Evolutionary conservation across 305 asterid species (phyloP).

Genomic region (Salvia sclarea): DNA sequence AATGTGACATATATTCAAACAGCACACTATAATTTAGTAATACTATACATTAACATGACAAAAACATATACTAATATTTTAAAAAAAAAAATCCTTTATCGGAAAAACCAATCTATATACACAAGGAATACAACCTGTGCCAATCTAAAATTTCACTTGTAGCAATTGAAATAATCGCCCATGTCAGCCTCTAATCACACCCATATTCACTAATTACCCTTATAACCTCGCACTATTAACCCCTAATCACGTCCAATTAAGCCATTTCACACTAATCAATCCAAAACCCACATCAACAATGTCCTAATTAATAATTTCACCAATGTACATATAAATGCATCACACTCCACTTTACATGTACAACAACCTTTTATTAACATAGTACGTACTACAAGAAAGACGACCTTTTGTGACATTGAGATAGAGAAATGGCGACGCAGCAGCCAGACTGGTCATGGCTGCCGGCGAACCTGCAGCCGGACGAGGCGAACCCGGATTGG

Average conservation of each 20-base stretch:
- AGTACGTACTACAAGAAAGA: too few relatives aligned
- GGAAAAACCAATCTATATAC: conserved; percentile 33
- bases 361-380: too few relatives aligned
- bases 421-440: neutral
- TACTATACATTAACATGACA: neutral
- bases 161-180: conserved; percentile 36
- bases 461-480: conserved; percentile 43
- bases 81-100: conserved; percentile 1
- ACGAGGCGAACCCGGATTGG: conserved; percentile 56
- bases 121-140: conserved; percentile 34
- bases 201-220: conserved; percentile 6
- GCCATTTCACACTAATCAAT: neutral
- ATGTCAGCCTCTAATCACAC: neutral
- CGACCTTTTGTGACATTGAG: too few relatives aligned
- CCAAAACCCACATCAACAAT: conserved; percentile 22
- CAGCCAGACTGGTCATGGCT: conserved; percentile 37
- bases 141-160: neutral
- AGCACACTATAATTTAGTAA: neutral
- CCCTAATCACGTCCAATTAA: neutral
- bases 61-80: too few relatives aligned
- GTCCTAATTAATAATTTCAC: neutral
- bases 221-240: neutral
- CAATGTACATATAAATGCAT: conserved; percentile 6
- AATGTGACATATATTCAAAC: neutral
- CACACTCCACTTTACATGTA: neutral